Percentiles rank a stretch among this genome's conserved stretches.
phyloP scores from a whole-genome alignment of 495 filamentous ascomycete species.

The Beverwykella pulmonaria region DNA sequence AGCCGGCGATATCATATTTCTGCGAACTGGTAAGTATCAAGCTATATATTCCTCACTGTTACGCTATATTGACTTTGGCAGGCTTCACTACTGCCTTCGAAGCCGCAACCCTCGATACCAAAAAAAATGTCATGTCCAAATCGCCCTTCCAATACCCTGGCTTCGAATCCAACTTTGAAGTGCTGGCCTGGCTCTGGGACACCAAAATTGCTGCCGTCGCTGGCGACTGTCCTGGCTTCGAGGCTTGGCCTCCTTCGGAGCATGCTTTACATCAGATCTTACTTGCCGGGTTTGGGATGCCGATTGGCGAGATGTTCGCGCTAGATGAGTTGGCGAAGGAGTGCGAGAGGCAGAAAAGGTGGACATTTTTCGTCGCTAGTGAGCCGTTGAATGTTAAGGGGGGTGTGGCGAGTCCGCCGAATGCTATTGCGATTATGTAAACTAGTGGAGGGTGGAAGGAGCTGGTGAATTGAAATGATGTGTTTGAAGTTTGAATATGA shows the following conservation, averaged over 20 bases:
- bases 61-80: neutral
- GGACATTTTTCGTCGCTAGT: slow-evolving; percentile 33
- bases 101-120: slow-evolving; percentile 10
- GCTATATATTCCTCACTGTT: neutral
- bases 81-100: slow-evolving; percentile 29
- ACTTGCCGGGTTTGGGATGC: slow-evolving; percentile 35
- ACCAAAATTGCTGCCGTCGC: slow-evolving; percentile 31
- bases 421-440: slow-evolving; percentile 37
- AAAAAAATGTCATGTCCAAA: slow-evolving; percentile 24
- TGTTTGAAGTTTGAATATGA: no score
- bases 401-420: slow-evolving; percentile 33
- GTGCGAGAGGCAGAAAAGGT: slow-evolving; percentile 28
- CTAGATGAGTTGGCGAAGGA: slow-evolving; percentile 28
- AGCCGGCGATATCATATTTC: slow-evolving; percentile 31
- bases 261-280: slow-evolving; percentile 29
- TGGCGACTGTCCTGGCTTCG: slow-evolving; percentile 32
- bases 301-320: slow-evolving; percentile 37
- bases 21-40: slow-evolving; percentile 19
- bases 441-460: neutral
- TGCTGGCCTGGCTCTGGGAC: slow-evolving; percentile 36
- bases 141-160: slow-evolving; percentile 32
- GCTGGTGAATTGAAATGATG: no score
- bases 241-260: slow-evolving; percentile 29
- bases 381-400: slow-evolving; percentile 33
- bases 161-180: slow-evolving; percentile 24